Conservation (phyloP, 768 basidiomycete species). For the Lepiota venenata region DNA sequence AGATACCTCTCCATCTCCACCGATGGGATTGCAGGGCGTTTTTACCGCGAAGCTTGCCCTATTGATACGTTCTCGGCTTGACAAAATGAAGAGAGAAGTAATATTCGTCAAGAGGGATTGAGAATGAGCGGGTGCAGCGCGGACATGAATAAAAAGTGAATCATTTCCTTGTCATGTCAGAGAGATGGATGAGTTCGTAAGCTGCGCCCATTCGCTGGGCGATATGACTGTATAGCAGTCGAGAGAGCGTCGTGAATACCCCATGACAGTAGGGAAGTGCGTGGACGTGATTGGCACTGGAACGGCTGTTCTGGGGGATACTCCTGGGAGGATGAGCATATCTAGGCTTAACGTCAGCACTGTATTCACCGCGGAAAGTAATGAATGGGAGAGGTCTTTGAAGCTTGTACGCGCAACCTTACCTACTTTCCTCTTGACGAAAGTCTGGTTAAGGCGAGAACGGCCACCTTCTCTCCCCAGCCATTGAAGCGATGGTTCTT, state of each 20-base stretch:
- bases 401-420: not conserved
- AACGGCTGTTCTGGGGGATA: slow-evolving; percentile 6
- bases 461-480: no score
- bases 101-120: not conserved
- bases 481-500: not conserved
- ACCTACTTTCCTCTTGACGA: not conserved
- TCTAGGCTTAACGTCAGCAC: slow-evolving; percentile 7
- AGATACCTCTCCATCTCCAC: not conserved
- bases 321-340: slow-evolving; percentile 5
- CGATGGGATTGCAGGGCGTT: not conserved
- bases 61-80: not conserved
- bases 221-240: not conserved
- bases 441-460: not conserved
- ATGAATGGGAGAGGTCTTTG: not conserved
- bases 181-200: not conserved
- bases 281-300: not conserved
- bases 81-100: no score
- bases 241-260: not conserved
- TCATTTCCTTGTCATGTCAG: not conserved
- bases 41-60: slow-evolving; percentile 7
- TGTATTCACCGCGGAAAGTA: slow-evolving; percentile 4
- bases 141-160: slow-evolving; percentile 2
- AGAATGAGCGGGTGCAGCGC: not conserved
- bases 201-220: slow-evolving; percentile 1
- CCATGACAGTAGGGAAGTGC: not conserved